phyloP scores from a whole-genome alignment of 371 early-diverging fungal species.

The Coemansia sp. region DNA sequence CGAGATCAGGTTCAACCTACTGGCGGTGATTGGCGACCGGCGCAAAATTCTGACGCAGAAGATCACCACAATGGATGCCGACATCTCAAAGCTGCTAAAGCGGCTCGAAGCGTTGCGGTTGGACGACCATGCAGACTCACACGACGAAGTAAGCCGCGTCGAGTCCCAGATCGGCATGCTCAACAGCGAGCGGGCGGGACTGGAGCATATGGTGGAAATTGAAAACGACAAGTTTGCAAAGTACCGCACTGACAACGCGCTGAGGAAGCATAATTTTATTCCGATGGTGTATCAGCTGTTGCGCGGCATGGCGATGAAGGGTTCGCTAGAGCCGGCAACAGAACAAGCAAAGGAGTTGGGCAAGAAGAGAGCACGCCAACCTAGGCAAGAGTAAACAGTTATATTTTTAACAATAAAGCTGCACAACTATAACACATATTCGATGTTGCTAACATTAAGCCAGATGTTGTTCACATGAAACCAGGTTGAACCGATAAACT shows the following conservation, averaged over 20 bases:
- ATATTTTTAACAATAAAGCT: not conserved
- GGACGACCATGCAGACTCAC: conserved; percentile 31
- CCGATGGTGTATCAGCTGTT: conserved; percentile 72
- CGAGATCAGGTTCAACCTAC: conserved; percentile 84
- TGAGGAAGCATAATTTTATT: conserved; percentile 81
- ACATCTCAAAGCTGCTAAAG: conserved; percentile 42
- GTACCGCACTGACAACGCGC: conserved; percentile 68
- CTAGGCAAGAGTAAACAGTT: not conserved
- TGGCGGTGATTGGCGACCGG: conserved; percentile 78
- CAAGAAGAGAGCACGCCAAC: conserved; percentile 15
- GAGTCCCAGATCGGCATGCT: conserved; percentile 49
- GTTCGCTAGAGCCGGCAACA: conserved; percentile 58
- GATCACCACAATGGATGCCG: conserved; percentile 53
- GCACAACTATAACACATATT: no score
- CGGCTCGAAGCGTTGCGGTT: conserved; percentile 43
- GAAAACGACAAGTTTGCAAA: conserved; percentile 54
- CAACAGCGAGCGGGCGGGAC: conserved; percentile 52
- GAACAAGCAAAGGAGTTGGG: conserved; percentile 60
- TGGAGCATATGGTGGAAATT: conserved; percentile 55
- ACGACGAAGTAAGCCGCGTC: conserved; percentile 37
- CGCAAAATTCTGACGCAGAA: conserved; percentile 59
- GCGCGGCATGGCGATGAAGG: conserved; percentile 65
- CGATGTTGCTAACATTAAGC: no score
- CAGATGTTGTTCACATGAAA: no score
- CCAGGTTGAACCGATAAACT: no score